phyloP scores from a whole-genome alignment of 345 rosid genomes.

The Euphorbia pulcherrima region DNA sequence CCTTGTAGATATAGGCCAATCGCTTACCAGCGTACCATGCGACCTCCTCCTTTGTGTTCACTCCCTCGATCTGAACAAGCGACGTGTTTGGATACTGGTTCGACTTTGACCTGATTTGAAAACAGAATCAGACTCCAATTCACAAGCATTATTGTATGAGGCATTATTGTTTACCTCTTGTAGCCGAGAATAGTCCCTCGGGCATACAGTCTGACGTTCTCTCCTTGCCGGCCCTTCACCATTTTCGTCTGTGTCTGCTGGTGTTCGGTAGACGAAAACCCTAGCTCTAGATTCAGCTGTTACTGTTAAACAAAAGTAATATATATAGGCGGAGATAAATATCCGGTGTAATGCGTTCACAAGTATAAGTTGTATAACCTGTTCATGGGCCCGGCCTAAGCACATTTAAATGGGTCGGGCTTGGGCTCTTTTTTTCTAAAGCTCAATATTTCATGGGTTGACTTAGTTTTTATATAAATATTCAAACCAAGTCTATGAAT shows the following conservation, averaged over 20 bases:
- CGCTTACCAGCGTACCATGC: constrained; percentile 26
- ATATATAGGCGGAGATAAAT: not conserved
- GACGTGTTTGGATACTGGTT: constrained; percentile 31
- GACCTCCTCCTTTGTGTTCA: constrained; percentile 29
- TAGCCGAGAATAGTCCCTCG: constrained; percentile 29
- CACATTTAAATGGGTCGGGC: too few species aligned
- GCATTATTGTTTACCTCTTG: constrained; percentile 14
- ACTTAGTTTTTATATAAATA: too few species aligned
- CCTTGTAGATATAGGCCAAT: constrained; percentile 28
- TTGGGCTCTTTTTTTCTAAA: too few species aligned
- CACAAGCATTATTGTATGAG: too few species aligned
- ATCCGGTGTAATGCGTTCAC: not conserved
- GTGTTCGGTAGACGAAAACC: not conserved
- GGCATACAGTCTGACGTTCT: constrained; percentile 53
- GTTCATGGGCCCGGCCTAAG: too few species aligned
- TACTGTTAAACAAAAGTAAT: not conserved
- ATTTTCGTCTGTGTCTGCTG: constrained; percentile 31
- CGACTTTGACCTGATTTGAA: constrained; percentile 23
- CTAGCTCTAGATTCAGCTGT: not conserved
- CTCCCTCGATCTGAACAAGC: constrained; percentile 30
- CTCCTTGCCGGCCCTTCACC: constrained; percentile 97
- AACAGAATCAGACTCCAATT: not conserved
- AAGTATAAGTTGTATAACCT: too few species aligned
- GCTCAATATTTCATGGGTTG: too few species aligned
- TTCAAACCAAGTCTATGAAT: too few species aligned